These are phyloP conservation scores for Quercus tomentella DNA, from an alignment of 331 rosid genomes.

Conservation along the genomic window DNA sequence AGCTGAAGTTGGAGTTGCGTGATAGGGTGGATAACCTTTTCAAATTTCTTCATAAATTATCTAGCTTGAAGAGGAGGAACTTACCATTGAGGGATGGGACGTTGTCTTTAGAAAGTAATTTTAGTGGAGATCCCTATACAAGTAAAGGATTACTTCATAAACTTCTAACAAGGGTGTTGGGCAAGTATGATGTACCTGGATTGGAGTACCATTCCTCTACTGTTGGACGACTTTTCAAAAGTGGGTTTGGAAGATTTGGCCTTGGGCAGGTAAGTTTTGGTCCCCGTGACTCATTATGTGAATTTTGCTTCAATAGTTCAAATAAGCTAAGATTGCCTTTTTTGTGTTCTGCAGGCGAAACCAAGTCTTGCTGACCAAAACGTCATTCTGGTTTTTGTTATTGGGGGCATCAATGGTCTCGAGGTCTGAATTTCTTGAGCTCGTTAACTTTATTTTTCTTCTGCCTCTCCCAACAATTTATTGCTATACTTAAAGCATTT, in stretches of 20 bases:
- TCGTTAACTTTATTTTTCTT: background rate
- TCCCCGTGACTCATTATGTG: background rate
- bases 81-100: conserved; percentile 59
- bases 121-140: conserved; percentile 49
- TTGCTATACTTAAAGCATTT: background rate
- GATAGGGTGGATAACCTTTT: conserved; percentile 81
- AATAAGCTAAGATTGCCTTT: conserved; percentile 15
- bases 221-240: conserved; percentile 80
- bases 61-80: conserved; percentile 55
- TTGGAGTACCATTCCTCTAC: conserved; percentile 95
- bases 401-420: conserved; percentile 83
- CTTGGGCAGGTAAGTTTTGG: conserved; percentile 76
- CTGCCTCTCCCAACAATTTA: background rate
- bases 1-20: conserved; percentile 90
- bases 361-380: conserved; percentile 90
- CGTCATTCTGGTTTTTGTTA: conserved; percentile 77
- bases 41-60: conserved; percentile 82
- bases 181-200: conserved; percentile 69
- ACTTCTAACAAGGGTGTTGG: conserved; percentile 59
- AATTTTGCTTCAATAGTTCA: conserved; percentile 20
- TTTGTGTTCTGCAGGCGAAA: conserved; percentile 65
- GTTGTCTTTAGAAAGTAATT: conserved; percentile 43
- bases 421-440: conserved; percentile 56
- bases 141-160: conserved; percentile 72
- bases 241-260: conserved; percentile 96